Evolutionary conservation across 2,329 filamentous ascomycete species (phyloP).

Genomic region (Didymella arachidicola): DNA sequence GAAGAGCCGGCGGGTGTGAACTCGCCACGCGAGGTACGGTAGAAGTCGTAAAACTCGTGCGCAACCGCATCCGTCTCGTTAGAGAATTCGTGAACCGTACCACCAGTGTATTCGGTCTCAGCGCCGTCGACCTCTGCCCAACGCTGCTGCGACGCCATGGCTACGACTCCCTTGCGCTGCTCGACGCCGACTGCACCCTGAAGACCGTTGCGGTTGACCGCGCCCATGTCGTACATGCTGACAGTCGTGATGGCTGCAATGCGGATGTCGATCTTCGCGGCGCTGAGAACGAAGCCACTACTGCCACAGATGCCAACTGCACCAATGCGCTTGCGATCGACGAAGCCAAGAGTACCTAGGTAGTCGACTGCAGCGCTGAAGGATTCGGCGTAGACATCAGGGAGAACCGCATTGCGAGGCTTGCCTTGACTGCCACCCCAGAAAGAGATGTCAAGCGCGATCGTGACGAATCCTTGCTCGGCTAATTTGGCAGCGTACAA

Average conservation of each 20-base stretch:
- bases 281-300: not conserved
- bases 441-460: conserved; percentile 35
- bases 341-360: conserved; percentile 16
- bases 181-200: not conserved
- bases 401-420: conserved; percentile 36
- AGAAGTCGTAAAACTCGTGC: conserved; percentile 46
- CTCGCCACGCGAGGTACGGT: conserved; percentile 42
- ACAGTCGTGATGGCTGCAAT: not conserved
- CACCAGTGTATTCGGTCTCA: not conserved
- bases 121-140: not conserved
- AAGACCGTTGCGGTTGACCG: not conserved
- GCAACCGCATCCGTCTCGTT: conserved; percentile 26
- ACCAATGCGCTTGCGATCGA: not conserved
- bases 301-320: conserved; percentile 1
- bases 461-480: conserved; percentile 37
- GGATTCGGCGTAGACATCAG: conserved; percentile 39
- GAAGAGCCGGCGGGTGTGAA: conserved; percentile 30
- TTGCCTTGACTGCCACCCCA: conserved; percentile 40
- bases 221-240: not conserved
- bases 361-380: conserved; percentile 47
- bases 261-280: conserved; percentile 1
- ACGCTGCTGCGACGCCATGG: not conserved
- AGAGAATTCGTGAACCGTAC: conserved; percentile 24
- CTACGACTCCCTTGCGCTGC: not conserved
- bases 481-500: conserved; percentile 42